Base-by-base conservation (phyloP, 345 rosid species). In the Camelina neglecta region DNA sequence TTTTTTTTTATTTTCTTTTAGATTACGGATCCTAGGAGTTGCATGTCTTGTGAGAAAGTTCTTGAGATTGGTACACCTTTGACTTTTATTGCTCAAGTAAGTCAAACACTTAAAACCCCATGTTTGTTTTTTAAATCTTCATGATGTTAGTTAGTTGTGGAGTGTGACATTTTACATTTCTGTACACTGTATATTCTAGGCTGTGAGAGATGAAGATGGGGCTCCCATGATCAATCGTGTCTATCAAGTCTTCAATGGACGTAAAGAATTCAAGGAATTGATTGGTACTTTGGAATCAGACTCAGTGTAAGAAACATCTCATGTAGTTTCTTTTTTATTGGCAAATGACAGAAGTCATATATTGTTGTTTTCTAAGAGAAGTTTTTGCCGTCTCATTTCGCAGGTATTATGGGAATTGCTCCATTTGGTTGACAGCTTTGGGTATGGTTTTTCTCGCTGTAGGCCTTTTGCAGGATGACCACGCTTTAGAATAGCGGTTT, bases 31-130 rank as follows among this genome's bases (percentile, higher is more conserved):
- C 48, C n/a, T 42, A 5, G 13, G 0, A 4, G 48, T 42, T 42
- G 48, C 12, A 12, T 11, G n/a, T 12, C n/a, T 42, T 42, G 48
- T 12, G 49, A 44, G 49, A 3, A 56, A 0, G 60, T 56, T 56
- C 60, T 56, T 56, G 21, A 55, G 38, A 55, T 55, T 55, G 60
- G 60, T 55, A 55, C 36, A 1, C 60, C 60, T 6, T 35, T 59
- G 45, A 59, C 8, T n/a, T 1, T 59, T 59, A 15, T 35, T 16
- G 64, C 4, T 16, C 0, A 1, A 2, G 44, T 33, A 58, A 58
- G 59, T 26, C 39, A 7, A 36, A 24, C 26, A 24, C 26, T 24
- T 24, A 24, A 58, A n/a, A 15, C 2, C 21, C 4, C 23, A 33
- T 33, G 38, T 29, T 55, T 55, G 16, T 11, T 26, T 26, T n/a